phyloP scores from a whole-genome alignment of 2,329 filamentous ascomycete genomes.

The Rutstroemia sp. region DNA sequence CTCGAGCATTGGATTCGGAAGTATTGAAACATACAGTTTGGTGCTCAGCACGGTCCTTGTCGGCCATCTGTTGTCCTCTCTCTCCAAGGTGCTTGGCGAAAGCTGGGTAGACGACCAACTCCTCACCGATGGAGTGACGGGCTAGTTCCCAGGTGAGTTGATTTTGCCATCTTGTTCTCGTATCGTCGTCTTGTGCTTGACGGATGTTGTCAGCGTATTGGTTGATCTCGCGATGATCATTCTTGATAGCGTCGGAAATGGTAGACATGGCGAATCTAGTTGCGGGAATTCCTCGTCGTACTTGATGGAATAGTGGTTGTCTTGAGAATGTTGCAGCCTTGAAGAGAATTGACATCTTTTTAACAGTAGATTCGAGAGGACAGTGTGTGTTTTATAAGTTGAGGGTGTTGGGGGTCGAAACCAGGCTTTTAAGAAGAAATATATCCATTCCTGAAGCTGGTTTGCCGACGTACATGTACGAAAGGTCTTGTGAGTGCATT shows the following conservation, averaged over 20 bases:
- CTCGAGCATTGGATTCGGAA: not conserved
- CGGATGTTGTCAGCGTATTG: slow-evolving; percentile 37
- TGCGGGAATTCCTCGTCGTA: too few species aligned
- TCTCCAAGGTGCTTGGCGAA: slow-evolving; percentile 40
- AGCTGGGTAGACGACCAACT: slow-evolving; percentile 46
- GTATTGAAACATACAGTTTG: slow-evolving; percentile 20
- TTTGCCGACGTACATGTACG: too few species aligned
- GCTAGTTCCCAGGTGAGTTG: slow-evolving; percentile 43
- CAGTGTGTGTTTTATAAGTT: too few species aligned
- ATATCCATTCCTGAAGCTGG: too few species aligned
- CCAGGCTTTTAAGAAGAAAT: too few species aligned
- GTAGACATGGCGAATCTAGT: not conserved
- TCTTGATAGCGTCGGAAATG: slow-evolving; percentile 29
- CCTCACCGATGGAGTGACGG: slow-evolving; percentile 41
- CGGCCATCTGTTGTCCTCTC: slow-evolving; percentile 36
- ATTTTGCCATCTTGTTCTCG: slow-evolving; percentile 37
- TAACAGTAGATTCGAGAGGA: too few species aligned
- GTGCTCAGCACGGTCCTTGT: slow-evolving; percentile 42
- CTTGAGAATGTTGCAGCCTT: too few species aligned
- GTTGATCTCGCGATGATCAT: slow-evolving; percentile 33
- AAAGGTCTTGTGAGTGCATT: too few species aligned
- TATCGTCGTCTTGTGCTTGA: slow-evolving; percentile 30
- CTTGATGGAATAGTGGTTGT: too few species aligned
- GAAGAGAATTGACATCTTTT: too few species aligned
- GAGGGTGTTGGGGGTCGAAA: too few species aligned